Base-by-base conservation (phyloP, 2,329 filamentous ascomycete genomes). In the Aureobasidium sp. region DNA sequence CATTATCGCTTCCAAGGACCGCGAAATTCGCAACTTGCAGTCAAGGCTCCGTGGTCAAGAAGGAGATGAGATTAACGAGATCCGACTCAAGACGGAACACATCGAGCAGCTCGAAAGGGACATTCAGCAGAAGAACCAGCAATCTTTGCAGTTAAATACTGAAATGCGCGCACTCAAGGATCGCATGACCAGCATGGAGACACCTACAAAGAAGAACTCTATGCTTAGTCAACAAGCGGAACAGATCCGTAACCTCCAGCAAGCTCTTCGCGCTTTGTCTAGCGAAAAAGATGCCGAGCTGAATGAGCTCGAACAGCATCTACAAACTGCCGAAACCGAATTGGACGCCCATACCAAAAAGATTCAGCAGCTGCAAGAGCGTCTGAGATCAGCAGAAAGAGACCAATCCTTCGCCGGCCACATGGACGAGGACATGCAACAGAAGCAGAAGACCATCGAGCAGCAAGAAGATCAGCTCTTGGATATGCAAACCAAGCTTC, bases 1-100 rank as follows among this genome's bases (percentile, higher is more conserved):
- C 7, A 72, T 76, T 27, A 69, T 79, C 17, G 68, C 75, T 14
- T 71, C 75, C 34, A 70, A 78, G 37, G 72, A 74, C 55, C 73
- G 73, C 27, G 78, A 83, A 64, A 65, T 74, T 55, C 66, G 71
- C 41, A 66, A 62, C 17, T 64, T 74, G 34, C 71, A 73, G 48
- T 71, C 64, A 34, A 70, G 71, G 15, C 59, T 74, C 39, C 68
- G 61, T 22, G 64, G 64, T 5, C 58, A 72, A 29, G 69, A 73
- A 59, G 67, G 68, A 53, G 68, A 68, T 22, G 71, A 73, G 20
- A 69, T 63, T 31, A 65, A 68, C 29, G 71, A 74, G 48, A 42
- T 70, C n/a, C 66, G 70, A 22, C 62, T 64, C 45, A 72, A 70
- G 66, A 66, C 67, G 17, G 71, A 72, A 59, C 68, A 67, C 14